phyloP scores from a whole-genome alignment of 2,329 filamentous ascomycete genomes.

The Alternaria arbusti region DNA sequence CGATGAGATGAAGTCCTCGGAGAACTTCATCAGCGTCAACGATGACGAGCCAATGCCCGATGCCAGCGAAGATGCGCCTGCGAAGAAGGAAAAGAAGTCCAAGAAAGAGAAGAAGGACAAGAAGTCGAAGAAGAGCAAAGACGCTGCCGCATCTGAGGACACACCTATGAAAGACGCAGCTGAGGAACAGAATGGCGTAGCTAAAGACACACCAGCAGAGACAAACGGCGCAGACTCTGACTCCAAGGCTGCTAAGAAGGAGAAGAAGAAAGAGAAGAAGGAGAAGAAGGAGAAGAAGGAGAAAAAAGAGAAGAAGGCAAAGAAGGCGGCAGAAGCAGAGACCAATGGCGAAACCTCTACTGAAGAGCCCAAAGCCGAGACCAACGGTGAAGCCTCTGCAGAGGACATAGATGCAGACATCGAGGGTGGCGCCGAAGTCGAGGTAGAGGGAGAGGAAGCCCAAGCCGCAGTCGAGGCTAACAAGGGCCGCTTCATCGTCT shows the following conservation, averaged over 20 bases:
- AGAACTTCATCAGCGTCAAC: slow-evolving; percentile 23
- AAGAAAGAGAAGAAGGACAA: slow-evolving; percentile 35
- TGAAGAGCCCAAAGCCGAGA: slow-evolving; percentile 22
- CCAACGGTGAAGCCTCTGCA: slow-evolving; percentile 18
- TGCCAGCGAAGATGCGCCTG: slow-evolving; percentile 16
- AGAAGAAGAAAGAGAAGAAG: slow-evolving; percentile 36
- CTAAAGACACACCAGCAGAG: slow-evolving; percentile 17
- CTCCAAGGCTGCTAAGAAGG: slow-evolving; percentile 26
- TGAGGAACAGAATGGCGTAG: slow-evolving; percentile 13
- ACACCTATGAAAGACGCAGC: slow-evolving; percentile 13
- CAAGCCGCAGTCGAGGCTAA: slow-evolving; percentile 25
- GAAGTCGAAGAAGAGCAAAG: slow-evolving; percentile 25
- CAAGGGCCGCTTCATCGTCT: slow-evolving; percentile 73
- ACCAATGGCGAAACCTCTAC: slow-evolving; percentile 17
- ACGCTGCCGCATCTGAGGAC: slow-evolving; percentile 8
- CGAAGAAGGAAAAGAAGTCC: slow-evolving; percentile 29
- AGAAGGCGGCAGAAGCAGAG: slow-evolving; percentile 26
- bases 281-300: slow-evolving; percentile 37
- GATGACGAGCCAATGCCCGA: slow-evolving; percentile 30
- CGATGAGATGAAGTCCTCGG: slow-evolving; percentile 16
- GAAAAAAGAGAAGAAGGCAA: slow-evolving; percentile 38
- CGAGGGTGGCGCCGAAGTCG: slow-evolving; percentile 22
- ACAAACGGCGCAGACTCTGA: slow-evolving; percentile 19
- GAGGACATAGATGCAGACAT: slow-evolving; percentile 25
- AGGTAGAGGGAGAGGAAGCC: slow-evolving; percentile 22